phyloP scores from a whole-genome alignment of 176 grass and related monocot genomes.

The Phyllostachys edulis region DNA sequence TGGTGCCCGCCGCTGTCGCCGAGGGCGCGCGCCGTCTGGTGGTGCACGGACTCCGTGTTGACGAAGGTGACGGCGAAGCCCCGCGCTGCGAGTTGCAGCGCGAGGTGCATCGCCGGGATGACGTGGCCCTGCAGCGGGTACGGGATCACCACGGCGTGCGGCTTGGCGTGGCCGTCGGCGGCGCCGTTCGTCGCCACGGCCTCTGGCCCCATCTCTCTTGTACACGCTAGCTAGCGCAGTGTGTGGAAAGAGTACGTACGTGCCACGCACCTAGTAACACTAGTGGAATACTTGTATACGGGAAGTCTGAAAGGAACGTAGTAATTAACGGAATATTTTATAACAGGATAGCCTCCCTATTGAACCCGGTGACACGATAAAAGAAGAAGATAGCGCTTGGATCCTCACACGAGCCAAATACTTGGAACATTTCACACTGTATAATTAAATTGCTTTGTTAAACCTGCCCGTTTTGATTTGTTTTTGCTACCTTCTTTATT shows the following conservation, averaged over 20 bases:
- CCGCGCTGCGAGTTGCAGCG: constrained; percentile 29
- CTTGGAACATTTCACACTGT: too few relatives aligned
- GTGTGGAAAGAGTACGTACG: background rate
- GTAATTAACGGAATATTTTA: too few relatives aligned
- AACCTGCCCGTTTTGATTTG: too few relatives aligned
- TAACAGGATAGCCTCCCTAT: too few relatives aligned
- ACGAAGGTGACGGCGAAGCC: constrained; percentile 71
- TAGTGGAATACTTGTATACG: too few relatives aligned
- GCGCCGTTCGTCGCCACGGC: background rate
- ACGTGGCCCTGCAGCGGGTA: constrained; percentile 73
- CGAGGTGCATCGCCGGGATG: constrained; percentile 63
- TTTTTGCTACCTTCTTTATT: too few relatives aligned
- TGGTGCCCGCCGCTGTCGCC: background rate
- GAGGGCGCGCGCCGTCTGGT: constrained; percentile 32
- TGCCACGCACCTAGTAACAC: too few relatives aligned
- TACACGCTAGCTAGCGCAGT: background rate
- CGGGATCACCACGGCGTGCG: constrained; percentile 63
- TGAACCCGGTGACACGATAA: too few relatives aligned
- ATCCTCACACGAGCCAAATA: too few relatives aligned
- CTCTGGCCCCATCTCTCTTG: background rate
- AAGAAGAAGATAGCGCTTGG: too few relatives aligned
- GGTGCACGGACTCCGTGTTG: constrained; percentile 63
- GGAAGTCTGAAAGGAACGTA: too few relatives aligned
- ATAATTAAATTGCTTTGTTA: too few relatives aligned
- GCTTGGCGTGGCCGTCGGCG: background rate